These are phyloP conservation scores for Escovopsis sp. DNA, from an alignment of 2,329 filamentous ascomycete species.

Conservation along the genomic window DNA sequence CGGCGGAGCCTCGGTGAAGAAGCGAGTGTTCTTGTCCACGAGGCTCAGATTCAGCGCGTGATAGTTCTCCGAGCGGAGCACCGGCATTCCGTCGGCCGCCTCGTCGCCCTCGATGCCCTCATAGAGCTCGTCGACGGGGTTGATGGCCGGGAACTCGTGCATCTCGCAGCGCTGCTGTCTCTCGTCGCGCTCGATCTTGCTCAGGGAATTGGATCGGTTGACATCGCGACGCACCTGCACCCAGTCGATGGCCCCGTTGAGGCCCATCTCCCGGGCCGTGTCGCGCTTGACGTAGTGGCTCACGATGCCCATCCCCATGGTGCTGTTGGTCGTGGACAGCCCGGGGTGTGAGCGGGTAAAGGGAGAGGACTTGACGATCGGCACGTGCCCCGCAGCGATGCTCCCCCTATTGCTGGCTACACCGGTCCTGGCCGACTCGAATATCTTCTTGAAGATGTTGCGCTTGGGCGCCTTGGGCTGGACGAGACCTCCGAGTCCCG, in stretches of 20 bases:
- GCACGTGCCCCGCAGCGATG: slow-evolving; percentile 44
- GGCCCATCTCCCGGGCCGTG: slow-evolving; percentile 55
- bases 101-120: slow-evolving; percentile 83
- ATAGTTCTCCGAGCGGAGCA: slow-evolving; percentile 74
- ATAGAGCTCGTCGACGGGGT: slow-evolving; percentile 78
- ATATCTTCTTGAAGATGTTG: slow-evolving; percentile 90
- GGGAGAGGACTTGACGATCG: slow-evolving; percentile 30
- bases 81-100: slow-evolving; percentile 66
- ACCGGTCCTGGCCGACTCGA: slow-evolving; percentile 86
- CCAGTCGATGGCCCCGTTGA: slow-evolving; percentile 60
- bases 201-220: slow-evolving; percentile 86
- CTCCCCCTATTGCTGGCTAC: slow-evolving; percentile 81
- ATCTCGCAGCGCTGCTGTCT: slow-evolving; percentile 82
- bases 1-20: slow-evolving; percentile 69
- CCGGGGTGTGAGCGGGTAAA: slow-evolving; percentile 27
- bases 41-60: slow-evolving; percentile 63
- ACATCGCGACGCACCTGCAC: slow-evolving; percentile 95
- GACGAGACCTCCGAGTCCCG: slow-evolving; percentile 64
- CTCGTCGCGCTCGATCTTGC: slow-evolving; percentile 74
- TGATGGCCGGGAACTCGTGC: slow-evolving; percentile 79
- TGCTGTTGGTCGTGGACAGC: slow-evolving; percentile 31
- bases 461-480: slow-evolving; percentile 66
- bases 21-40: slow-evolving; percentile 92
- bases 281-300: slow-evolving; percentile 28
- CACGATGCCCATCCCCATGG: slow-evolving; percentile 17